phyloP scores from a whole-genome alignment of 2,329 filamentous ascomycete genomes.

The Alternaria sp. region DNA sequence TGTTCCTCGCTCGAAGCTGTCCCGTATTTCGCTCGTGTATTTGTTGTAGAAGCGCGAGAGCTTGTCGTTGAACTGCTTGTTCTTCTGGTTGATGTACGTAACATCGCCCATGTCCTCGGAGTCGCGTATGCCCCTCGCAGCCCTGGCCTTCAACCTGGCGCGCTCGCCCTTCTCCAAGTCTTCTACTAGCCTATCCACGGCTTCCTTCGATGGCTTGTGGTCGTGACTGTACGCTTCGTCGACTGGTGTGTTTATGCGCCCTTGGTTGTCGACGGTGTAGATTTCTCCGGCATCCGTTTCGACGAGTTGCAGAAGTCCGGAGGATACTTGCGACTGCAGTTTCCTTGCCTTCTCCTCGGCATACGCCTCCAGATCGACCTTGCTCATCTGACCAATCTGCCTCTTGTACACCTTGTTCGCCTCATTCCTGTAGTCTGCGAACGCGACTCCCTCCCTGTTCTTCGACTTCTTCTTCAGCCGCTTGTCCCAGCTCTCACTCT shows the following conservation, averaged over 20 bases:
- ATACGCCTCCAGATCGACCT: slow-evolving; percentile 79
- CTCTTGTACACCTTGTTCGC: slow-evolving; percentile 93
- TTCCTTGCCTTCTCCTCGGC: slow-evolving; percentile 83
- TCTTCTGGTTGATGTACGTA: slow-evolving; percentile 99
- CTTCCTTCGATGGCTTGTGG: slow-evolving; percentile 85
- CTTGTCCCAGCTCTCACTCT: slow-evolving; percentile 92
- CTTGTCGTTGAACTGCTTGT: slow-evolving; percentile 99
- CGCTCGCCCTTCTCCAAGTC: slow-evolving; percentile 91
- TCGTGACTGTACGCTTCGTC: slow-evolving; percentile 81
- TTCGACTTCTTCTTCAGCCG: slow-evolving; percentile 83
- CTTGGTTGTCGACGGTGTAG: slow-evolving; percentile 90
- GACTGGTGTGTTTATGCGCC: slow-evolving; percentile 87
- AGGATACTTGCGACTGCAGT: slow-evolving; percentile 82
- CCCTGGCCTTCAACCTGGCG: slow-evolving; percentile 81
- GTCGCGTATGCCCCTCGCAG: slow-evolving; percentile 73
- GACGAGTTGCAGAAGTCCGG: slow-evolving; percentile 87
- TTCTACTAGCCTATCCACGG: slow-evolving; percentile 83
- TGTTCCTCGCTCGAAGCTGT: slow-evolving; percentile 96
- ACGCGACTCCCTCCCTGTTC: slow-evolving; percentile 83
- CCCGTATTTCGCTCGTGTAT: slow-evolving; percentile 95
- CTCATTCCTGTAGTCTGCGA: slow-evolving; percentile 86
- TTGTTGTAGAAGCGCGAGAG: slow-evolving; percentile 96
- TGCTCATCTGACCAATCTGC: slow-evolving; percentile 77
- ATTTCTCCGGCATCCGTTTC: slow-evolving; percentile 90
- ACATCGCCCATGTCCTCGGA: slow-evolving; percentile 85